phyloP scores from a whole-genome alignment of 2,329 filamentous ascomycete genomes.

The Hypomyces perniciosus region DNA sequence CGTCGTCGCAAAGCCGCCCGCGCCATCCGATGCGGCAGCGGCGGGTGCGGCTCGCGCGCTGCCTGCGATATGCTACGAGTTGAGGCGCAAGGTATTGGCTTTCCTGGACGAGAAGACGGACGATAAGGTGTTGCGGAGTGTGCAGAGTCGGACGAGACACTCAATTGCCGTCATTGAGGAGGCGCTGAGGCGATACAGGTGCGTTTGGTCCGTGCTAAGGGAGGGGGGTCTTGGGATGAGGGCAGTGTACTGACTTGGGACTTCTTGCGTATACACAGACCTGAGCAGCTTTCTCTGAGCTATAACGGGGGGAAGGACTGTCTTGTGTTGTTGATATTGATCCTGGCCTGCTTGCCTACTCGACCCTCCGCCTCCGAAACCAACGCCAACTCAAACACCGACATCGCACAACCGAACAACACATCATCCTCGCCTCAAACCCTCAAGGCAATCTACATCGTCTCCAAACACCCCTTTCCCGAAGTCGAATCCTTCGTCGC shows the following conservation, averaged over 20 bases:
- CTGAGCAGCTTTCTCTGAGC: constrained; percentile 75
- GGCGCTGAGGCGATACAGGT: constrained; percentile 72
- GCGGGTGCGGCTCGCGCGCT: too few relatives aligned
- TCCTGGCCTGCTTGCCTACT: constrained; percentile 59
- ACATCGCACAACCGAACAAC: constrained; percentile 4
- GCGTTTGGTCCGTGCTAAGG: constrained; percentile 25
- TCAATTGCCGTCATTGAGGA: constrained; percentile 69
- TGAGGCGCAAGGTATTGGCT: constrained; percentile 8
- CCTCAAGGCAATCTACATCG: constrained; percentile 83
- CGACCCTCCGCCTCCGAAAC: constrained; percentile 23
- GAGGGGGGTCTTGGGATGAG: too few relatives aligned
- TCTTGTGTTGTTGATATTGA: constrained; percentile 81
- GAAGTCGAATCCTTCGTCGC: constrained; percentile 83
- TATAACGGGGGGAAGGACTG: constrained; percentile 99
- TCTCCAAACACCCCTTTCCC: constrained; percentile 74
- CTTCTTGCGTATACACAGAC: constrained; percentile 38
- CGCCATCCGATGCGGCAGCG: too few relatives aligned
- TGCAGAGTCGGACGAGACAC: constrained; percentile 68
- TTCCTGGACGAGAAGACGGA: constrained; percentile 7
- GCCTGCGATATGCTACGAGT: constrained; percentile 1
- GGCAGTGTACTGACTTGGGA: background rate
- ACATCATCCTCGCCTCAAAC: constrained; percentile 31
- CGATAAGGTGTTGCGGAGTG: constrained; percentile 43
- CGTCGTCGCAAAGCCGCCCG: too few relatives aligned
- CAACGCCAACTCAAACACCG: constrained; percentile 19